phyloP scores from a whole-genome alignment of 2,329 filamentous ascomycete species.

The Claviceps monticola region DNA sequence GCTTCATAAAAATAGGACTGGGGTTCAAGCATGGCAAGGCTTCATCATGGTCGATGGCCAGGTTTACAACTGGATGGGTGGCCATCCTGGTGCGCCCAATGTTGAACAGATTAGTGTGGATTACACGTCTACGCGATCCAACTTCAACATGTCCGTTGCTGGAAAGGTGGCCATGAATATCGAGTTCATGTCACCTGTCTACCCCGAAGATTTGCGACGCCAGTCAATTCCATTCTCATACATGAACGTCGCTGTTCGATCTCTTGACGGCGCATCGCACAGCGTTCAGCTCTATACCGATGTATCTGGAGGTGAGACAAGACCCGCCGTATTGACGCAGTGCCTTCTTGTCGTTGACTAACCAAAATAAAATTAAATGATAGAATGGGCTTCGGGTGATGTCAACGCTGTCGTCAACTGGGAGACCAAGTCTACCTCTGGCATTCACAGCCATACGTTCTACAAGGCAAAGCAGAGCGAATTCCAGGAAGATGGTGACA shows the following conservation, averaged over 20 bases:
- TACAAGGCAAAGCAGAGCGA: conserved; percentile 44
- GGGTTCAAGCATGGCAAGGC: conserved; percentile 50
- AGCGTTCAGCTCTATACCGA: conserved; percentile 59
- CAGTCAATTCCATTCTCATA: conserved; percentile 62
- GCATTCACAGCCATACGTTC: conserved; percentile 51
- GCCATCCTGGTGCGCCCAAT: conserved; percentile 29
- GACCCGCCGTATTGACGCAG: no score
- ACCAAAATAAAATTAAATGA: background rate
- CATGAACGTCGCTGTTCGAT: conserved; percentile 47
- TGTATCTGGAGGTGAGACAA: conserved; percentile 32
- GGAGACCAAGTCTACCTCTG: conserved; percentile 38
- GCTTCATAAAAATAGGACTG: conserved; percentile 23
- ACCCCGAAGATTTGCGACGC: conserved; percentile 48
- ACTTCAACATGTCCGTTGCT: conserved; percentile 52
- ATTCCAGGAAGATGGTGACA: conserved; percentile 55
- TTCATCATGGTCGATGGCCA: conserved; percentile 53
- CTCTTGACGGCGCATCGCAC: conserved; percentile 48
- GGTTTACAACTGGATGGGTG: conserved; percentile 55
- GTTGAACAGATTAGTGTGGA: conserved; percentile 49
- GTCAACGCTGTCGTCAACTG: conserved; percentile 41
- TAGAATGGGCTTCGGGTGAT: conserved; percentile 62
- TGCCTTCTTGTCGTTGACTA: background rate
- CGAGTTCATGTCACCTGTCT: conserved; percentile 59
- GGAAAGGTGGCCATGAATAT: conserved; percentile 49
- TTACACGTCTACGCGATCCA: conserved; percentile 60